Conservation (phyloP, 2,329 filamentous ascomycete genomes). For the Penicillium nordicum region DNA sequence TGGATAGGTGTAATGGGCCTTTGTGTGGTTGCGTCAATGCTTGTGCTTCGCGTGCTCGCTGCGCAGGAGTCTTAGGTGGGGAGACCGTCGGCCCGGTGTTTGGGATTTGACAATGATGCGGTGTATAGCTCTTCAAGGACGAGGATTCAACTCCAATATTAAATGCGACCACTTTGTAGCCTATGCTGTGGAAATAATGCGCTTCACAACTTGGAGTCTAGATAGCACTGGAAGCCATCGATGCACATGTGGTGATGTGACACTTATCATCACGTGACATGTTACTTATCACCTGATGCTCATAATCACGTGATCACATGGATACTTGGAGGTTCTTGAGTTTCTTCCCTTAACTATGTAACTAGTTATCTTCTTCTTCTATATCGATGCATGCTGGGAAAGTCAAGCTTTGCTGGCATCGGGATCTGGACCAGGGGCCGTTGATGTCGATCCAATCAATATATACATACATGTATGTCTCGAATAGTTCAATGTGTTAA, state of each 20-base stretch:
- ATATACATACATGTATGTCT: too few relatives aligned
- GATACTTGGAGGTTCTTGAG: too few relatives aligned
- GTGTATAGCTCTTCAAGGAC: constrained; percentile 19
- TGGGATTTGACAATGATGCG: constrained; percentile 32
- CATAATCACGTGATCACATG: neutral
- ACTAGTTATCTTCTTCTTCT: neutral
- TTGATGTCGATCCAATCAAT: neutral
- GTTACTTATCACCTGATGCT: neutral
- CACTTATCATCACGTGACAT: neutral
- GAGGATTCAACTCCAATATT: constrained; percentile 11
- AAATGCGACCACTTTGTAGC: constrained; percentile 15
- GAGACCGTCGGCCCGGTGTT: constrained; percentile 24
- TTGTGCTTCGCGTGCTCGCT: constrained; percentile 35
- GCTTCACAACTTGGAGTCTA: constrained; percentile 15
- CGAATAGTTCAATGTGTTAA: neutral
- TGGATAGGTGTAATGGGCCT: constrained; percentile 34
- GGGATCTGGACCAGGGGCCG: neutral
- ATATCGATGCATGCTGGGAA: neutral
- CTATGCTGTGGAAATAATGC: constrained; percentile 26
- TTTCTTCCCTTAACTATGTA: neutral
- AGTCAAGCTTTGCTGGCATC: too few relatives aligned
- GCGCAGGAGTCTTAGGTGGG: constrained; percentile 34
- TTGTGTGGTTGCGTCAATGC: constrained; percentile 30
- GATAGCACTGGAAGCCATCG: constrained; percentile 7
- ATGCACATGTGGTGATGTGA: constrained; percentile 21